A percentile compares a stretch with the other conserved stretches of the same genome.
These are phyloP conservation scores for Geotrichum citri-aurantii DNA, from an alignment of 1,139 yeast genomes.

Conservation along the genomic window DNA sequence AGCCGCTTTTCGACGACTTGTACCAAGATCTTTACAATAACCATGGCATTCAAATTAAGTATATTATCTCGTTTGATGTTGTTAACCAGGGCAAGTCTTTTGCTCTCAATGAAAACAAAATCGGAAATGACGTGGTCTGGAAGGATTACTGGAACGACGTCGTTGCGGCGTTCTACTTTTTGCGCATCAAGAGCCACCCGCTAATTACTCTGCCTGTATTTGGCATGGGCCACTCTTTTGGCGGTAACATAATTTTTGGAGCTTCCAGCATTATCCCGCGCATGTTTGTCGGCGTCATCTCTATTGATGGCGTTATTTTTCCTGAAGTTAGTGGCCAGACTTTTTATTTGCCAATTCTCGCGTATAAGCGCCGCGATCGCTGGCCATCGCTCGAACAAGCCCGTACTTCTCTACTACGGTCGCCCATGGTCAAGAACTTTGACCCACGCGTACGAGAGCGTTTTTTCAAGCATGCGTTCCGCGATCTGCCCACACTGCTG, in stretches of 20 bases:
- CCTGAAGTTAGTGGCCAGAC: not conserved
- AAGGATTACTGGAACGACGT: slow-evolving; percentile 20
- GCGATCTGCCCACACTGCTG: slow-evolving; percentile 17
- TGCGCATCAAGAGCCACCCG: slow-evolving; percentile 17
- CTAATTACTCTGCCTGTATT: slow-evolving; percentile 16
- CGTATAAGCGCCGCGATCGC: slow-evolving; percentile 16
- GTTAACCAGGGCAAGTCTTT: slow-evolving; percentile 21
- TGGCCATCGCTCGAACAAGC: slow-evolving; percentile 19
- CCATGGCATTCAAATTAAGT: slow-evolving; percentile 15
- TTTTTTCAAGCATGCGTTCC: slow-evolving; percentile 17
- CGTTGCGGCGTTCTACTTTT: slow-evolving; percentile 11
- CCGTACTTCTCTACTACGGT: not conserved
- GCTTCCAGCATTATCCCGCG: slow-evolving; percentile 15
- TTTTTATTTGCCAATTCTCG: not conserved
- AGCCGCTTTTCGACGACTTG: slow-evolving; percentile 16
- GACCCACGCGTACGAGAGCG: slow-evolving; percentile 15
- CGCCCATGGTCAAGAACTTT: slow-evolving; percentile 15
- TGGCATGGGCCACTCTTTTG: slow-evolving; percentile 23
- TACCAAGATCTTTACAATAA: not conserved
- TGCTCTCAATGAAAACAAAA: slow-evolving; percentile 15
- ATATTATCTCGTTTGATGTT: slow-evolving; percentile 19
- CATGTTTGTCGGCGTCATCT: slow-evolving; percentile 17
- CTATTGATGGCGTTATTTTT: slow-evolving; percentile 19
- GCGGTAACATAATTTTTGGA: slow-evolving; percentile 19
- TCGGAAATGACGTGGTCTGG: slow-evolving; percentile 21